Evolutionary conservation across 805 yeast genomes (phyloP).

Genomic region (Zygoascus ofunaensis): DNA sequence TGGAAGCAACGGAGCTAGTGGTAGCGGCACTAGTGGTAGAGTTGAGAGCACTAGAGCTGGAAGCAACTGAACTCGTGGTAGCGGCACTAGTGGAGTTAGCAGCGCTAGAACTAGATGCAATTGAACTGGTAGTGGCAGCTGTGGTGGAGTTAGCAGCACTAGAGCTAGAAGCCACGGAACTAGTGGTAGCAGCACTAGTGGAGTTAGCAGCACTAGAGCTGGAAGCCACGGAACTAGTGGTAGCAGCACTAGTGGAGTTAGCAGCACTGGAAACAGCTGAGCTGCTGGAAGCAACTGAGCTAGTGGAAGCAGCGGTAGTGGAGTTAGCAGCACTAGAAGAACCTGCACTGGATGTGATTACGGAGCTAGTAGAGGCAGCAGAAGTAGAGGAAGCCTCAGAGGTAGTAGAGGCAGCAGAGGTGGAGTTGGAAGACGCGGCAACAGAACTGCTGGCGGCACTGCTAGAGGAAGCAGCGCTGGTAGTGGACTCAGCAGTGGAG

Average conservation of each 20-base stretch:
- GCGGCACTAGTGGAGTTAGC: background rate
- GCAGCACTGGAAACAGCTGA: background rate
- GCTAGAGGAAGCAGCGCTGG: background rate
- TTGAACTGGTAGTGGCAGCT: background rate
- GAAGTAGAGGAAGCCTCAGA: background rate
- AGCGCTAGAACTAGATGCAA: background rate
- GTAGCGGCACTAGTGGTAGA: background rate
- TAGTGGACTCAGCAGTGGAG: background rate
- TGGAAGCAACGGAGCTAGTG: background rate
- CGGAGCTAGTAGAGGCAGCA: background rate
- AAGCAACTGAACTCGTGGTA: background rate
- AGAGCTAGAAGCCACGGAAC: background rate
- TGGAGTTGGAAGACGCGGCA: background rate
- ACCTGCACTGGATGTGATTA: background rate
- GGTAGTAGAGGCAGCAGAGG: background rate
- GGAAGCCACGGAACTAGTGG: background rate
- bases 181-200: background rate
- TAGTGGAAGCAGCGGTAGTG: background rate
- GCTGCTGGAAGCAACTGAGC: no score
- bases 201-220: background rate
- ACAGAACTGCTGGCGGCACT: background rate
- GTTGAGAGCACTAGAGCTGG: background rate
- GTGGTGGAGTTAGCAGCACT: background rate
- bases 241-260: background rate
- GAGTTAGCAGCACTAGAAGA: background rate